Evolutionary conservation across 805 yeast species (phyloP), one percentile per base, ranked within the genome.

Genomic region (Hanseniaspora jakobsenii): DNA sequence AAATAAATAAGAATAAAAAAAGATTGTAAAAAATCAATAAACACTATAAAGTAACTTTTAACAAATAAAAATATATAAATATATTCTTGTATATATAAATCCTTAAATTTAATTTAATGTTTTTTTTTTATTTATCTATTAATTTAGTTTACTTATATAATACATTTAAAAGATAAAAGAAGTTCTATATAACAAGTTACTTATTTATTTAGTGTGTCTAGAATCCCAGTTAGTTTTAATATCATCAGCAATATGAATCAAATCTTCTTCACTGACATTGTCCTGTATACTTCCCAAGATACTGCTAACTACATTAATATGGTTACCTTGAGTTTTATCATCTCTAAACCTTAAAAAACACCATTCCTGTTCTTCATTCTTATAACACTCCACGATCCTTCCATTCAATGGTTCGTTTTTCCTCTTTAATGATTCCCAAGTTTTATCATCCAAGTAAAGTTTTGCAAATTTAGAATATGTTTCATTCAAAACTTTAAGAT

Each of bases 301-400:
- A 56, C 81, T 89, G 49, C 76, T 76, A 5, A 87, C 95, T 19
- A 83, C 86, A 10, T 77, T 67, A 13, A 77, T 61, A 60, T 85
- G 94, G 60, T 91, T 91, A 7, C 94, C 97, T 56, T 82, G 79
- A 14, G 72, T 62, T 57, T 91, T 91, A 61, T 91, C 99, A 63
- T 91, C 95, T 58, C 99, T 71, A 61, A 89, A 91, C 49, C 99
- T 69, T 47, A 89, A 60, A 66, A 83, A 69, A 48, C 75, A 75
- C 98, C 98, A 91, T 36, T 70, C 72, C 3, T 80, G 79, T 37
- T 71, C 69, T 19, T 66, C 64, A 49, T 77, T 81, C 56, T 77
- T 73, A 44, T 81, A 70, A 50, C 91, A 85, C 61, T 91, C 99
- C 1, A 78, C 87, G 24, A 93, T 75, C 49, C 97, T 69, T 18